Evolutionary conservation across 352 stramenopile species (phyloP), one percentile per base, ranked within the genome.

Genomic region (Phytophthora quininea): DNA sequence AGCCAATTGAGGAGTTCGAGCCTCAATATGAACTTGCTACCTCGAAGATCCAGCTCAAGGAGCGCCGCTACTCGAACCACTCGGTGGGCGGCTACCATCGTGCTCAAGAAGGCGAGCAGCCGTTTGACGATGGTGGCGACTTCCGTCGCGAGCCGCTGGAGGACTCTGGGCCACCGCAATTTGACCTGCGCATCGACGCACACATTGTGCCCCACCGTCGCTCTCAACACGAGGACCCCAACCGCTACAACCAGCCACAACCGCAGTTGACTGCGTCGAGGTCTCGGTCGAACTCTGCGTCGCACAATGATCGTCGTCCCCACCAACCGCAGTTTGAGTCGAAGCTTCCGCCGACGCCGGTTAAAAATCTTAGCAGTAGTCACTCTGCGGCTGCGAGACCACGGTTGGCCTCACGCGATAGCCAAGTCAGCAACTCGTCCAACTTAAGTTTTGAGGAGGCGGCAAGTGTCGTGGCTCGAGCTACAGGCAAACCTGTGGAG

Each of bases 381-480:
- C 55, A 47, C 24, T n/a, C 43, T 3, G 30, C 42, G 62, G 38
- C 46, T 11, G 59, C 47, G 5, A 65, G 61, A 2, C 58, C 56
- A 6, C 61, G 66, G 2, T 37, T 76, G 62, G 50, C 55, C 4
- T 76, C 69, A 31, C 62, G 48, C 4, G 66, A 75, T 49, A 78
- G 62, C 35, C 71, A 72, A 54, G 48, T 37, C 15, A 78, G 66
- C 24, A 75, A 67, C 9, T 72, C 68, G 15, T 73, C 58, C 4
- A 58, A 84, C n/a, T 54, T 87, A 54, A 84, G 73, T 48, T 82
- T 85, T 35, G 70, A 84, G 8, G 77, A 84, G 31, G 80, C 76
- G 1, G 50, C 72, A 32, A 64, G 55, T 35, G 77, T 91, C 52
- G 84, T 92, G 19, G 84, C 79, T n/a, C 76, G 79, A 46, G 78